Evolutionary conservation across 768 basidiomycete species (phyloP).

Genomic region (Collybiopsis confluens): DNA sequence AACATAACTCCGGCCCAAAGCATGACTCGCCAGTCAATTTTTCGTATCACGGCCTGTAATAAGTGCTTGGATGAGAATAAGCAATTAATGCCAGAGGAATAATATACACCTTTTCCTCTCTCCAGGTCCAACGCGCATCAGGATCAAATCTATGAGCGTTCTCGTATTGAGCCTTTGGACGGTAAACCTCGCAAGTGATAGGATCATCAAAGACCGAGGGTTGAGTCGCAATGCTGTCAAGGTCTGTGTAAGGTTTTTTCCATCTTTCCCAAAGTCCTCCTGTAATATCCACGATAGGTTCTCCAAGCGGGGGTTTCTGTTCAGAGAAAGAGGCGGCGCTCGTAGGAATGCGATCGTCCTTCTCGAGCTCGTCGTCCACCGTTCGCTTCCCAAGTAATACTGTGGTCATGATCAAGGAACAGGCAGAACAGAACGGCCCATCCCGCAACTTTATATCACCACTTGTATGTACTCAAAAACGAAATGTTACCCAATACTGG

Average conservation of each 20-base stretch:
- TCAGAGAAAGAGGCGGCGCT: conserved; percentile 13
- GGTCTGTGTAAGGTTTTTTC: conserved; percentile 25
- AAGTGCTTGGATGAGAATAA: neutral
- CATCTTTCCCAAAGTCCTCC: conserved; percentile 27
- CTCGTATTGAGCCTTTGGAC: conserved; percentile 52
- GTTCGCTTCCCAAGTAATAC: conserved; percentile 1
- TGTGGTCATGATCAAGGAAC: conserved; percentile 16
- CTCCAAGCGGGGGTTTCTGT: conserved; percentile 25
- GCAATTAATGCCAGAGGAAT: neutral
- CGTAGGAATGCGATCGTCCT: neutral
- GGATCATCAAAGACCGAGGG: conserved; percentile 63
- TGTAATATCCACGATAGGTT: conserved; percentile 20
- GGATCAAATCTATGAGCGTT: conserved; percentile 65
- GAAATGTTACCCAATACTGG: too few species aligned
- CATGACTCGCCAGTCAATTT: conserved; percentile 57
- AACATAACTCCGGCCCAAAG: conserved; percentile 63
- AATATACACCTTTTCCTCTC: conserved; percentile 57
- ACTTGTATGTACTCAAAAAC: too few species aligned
- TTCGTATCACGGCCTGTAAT: conserved; percentile 46
- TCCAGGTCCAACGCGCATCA: conserved; percentile 64
- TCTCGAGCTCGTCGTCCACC: neutral
- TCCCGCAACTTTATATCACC: too few species aligned
- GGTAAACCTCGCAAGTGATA: conserved; percentile 41
- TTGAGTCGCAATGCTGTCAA: conserved; percentile 55
- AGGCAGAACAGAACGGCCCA: neutral